Base-by-base conservation (phyloP, 2,329 filamentous ascomycete species). In the Penicillium corylophilum region DNA sequence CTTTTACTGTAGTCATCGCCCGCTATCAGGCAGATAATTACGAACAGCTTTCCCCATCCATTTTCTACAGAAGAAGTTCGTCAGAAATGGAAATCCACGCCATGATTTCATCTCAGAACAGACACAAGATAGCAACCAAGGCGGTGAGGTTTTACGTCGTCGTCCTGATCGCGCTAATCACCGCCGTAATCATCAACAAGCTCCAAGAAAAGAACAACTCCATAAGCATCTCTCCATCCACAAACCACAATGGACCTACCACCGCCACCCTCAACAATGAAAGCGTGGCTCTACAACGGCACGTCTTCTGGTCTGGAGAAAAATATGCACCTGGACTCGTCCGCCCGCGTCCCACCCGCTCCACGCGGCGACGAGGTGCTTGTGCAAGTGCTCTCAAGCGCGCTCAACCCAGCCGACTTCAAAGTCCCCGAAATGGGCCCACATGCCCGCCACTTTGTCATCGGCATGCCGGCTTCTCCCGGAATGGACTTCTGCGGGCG, bases 321-420 rank as follows among this genome's bases (percentile, higher is more conserved):
- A 23, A 79, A 80, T 59, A 72, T 86, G 28, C 67, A 71, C 8
- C 73, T 83, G 23, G 70, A 74, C 56, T 57, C 71, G 2, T 61
- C 69, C 10, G 72, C 77, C 4, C 66, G 77, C 3, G 61, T 75
- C 10, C 77, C 80, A 56, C 57, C 62, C 62, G 15, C 67, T 66
- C 39, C 71, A 56, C 52, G 60, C 61, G n/a, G 69, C 67, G 63
- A 76, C 33, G 74, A 82, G 54, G 64, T 85, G 40, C 75, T 87
- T 13, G 71, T 87, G 44, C 71, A 79, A 55, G 79, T 87, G 7
- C 68, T 79, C 51, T 71, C 76, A 50, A 74, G 76, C 23, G 71
- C 79, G 22, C 64, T 87, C 56, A 88, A 87, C 64, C 84, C 84
- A 0, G 80, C 80, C 24, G 86, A 88, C 74, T 81, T 84, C 76